These are phyloP conservation scores for Psilocybe cyanescens DNA, from an alignment of 768 basidiomycete genomes.

Conservation along the genomic window DNA sequence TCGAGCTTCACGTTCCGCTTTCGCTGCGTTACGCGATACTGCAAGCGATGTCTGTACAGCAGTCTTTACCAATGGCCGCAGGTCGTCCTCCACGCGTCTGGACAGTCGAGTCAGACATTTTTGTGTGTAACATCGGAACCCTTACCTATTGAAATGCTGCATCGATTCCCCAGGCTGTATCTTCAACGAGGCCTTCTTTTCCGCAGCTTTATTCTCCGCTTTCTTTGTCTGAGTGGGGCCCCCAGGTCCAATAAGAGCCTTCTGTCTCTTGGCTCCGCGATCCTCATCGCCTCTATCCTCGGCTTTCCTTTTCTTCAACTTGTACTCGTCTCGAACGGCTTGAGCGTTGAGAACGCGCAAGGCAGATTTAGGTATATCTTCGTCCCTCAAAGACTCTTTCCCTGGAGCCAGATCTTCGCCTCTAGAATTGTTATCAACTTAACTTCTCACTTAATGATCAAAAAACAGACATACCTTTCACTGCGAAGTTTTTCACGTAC, in stretches of 20 bases:
- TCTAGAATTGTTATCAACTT: constrained; percentile 32
- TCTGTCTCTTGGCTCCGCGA: constrained; percentile 36
- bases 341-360: constrained; percentile 67
- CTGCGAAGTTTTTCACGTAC: constrained; percentile 45
- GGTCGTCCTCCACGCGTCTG: constrained; percentile 76
- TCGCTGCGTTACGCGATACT: constrained; percentile 47
- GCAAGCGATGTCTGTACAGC: constrained; percentile 64
- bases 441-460: not conserved
- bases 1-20: constrained; percentile 39
- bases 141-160: constrained; percentile 76
- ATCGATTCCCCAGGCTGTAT: constrained; percentile 75
- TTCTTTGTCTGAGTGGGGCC: constrained; percentile 2
- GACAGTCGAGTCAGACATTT: not conserved
- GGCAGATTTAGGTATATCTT: constrained; percentile 72
- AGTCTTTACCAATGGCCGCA: constrained; percentile 65
- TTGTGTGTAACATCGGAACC: constrained; percentile 1
- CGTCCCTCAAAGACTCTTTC: constrained; percentile 46
- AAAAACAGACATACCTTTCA: constrained; percentile 42
- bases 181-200: constrained; percentile 32
- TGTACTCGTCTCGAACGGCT: constrained; percentile 58
- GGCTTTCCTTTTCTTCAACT: constrained; percentile 48
- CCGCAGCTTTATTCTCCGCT: constrained; percentile 23
- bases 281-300: constrained; percentile 25
- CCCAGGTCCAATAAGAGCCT: constrained; percentile 24
- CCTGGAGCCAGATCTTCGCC: constrained; percentile 53